Evolutionary conservation across 805 yeast genomes (phyloP), one percentile per base, ranked within the genome.

Genomic region (Teunomyces lycoperdinae): DNA sequence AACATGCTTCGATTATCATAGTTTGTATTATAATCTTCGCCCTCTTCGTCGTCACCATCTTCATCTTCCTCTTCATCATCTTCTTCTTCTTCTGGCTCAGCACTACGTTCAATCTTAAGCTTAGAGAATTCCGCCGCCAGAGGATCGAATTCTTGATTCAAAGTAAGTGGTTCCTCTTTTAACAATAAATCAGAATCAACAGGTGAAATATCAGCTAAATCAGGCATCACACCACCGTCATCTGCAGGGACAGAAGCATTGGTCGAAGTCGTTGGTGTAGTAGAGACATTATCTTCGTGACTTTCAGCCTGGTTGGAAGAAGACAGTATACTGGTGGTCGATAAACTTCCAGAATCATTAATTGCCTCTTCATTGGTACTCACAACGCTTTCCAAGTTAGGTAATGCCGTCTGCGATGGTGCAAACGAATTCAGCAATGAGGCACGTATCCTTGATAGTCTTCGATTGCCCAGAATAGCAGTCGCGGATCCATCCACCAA

Each of bases 381-480:
- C 17, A n/a, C 30, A n/a, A 20, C 27, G 4, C 27, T 38, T 20
- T 38, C 41, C 6, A 38, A 16, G n/a, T 24, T 24, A 24, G 41
- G 13, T 4, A 38, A 36, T 5, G 46, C 20, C 4, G 44, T 40
- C 4, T 43, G 31, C 1, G 50, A 24, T n/a, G 64, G 66, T 2
- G 73, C 73, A 53, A 70, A 67, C 0, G 73, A 68, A 46, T 51
- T 64, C 17, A 56, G 62, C 41, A 69, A 55, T 0, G 74, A 67
- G 1, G 62, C 56, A 34, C 63, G 54, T 10, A 70, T 51, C 5
- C 57, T 46, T 4, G 72, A 64, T 9, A 52, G 52, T 28, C 55
- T 47, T 5, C 50, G 30, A 3, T 29, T 45, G 3, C 42, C 48
- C 4, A 50, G 28, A 7, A 51, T 32, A 1, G 54, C 29, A 9